Base-by-base conservation (phyloP, 2,329 filamentous ascomycete genomes). In the Aureobasidium pullulans region DNA sequence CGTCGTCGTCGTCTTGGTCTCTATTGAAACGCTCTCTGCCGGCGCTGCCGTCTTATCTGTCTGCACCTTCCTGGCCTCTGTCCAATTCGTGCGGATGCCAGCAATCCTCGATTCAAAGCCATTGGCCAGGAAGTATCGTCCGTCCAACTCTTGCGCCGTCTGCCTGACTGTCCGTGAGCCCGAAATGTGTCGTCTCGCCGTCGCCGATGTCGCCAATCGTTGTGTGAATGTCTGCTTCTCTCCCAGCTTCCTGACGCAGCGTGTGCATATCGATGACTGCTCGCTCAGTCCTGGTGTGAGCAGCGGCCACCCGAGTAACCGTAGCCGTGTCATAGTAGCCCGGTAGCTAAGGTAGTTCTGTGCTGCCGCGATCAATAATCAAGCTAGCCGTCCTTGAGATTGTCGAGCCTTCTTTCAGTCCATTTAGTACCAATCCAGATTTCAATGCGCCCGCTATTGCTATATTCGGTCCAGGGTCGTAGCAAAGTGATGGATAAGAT, bases 71-170 rank as follows among this genome's bases (percentile, higher is more conserved):
- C 19, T 28, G 34, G n/a, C 61, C 57, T 60, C 48, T 11, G 58
- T 53, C 47, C 47, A 44, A 11, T 58, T 58, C 19, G 31, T 39
- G 43, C 46, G 56, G 13, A 58, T 40, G 29, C 48, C 60, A n/a
- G 23, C 50, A 46, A 47, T 57, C 50, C 46, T 48, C 42, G 46
- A 50, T 15, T 60, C 61, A 39, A 67, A 67, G 32, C 66, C 67
- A 65, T 72, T 71, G 40, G 68, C 68, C 67, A 68, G 70, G 64
- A 72, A 71, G 60, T 71, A 72, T 36, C 59, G 66, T 57, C 63
- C 64, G 43, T 69, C 68, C 13, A 71, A 61, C 32, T 66, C 63
- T 46, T 69, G 53, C 19, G 58, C 62, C 36, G 54, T 57, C 36
- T 57, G 42, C 23, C 43, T 57, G 15, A 57, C 42, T 7, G n/a